Evolutionary conservation across 2,329 filamentous ascomycete genomes (phyloP).

Genomic region (Aspergillus japonicus): DNA sequence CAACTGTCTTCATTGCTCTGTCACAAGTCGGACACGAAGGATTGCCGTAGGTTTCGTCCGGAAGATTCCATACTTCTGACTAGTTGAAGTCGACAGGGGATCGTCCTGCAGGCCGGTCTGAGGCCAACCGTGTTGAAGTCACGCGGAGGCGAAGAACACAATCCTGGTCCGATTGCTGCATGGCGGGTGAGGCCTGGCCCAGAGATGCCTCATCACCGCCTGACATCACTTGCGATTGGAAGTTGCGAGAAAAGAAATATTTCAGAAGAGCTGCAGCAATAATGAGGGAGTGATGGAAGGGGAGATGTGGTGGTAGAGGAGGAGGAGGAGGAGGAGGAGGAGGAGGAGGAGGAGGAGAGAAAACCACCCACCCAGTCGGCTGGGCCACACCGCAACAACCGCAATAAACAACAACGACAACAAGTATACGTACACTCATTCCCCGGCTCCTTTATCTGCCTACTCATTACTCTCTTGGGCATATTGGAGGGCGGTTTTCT

Average conservation of each 20-base stretch:
- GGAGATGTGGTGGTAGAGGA: not conserved
- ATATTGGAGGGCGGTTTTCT: not conserved
- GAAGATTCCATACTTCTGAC: not conserved
- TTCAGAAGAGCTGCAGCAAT: not conserved
- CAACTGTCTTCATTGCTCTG: too few relatives aligned
- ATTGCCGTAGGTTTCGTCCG: too few relatives aligned
- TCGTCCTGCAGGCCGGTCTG: not conserved
- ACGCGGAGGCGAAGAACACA: slow-evolving; percentile 5
- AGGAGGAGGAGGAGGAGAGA: not conserved
- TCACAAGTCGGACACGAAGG: too few relatives aligned
- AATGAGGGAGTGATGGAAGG: not conserved
- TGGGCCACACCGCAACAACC: slow-evolving; percentile 7
- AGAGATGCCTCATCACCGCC: slow-evolving; percentile 9
- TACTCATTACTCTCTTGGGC: not conserved
- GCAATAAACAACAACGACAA: not conserved
- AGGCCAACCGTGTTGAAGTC: not conserved
- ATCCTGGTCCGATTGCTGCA: slow-evolving; percentile 21
- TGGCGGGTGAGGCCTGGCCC: slow-evolving; percentile 21
- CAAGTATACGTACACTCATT: not conserved
- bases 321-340: not conserved
- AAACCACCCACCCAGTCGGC: slow-evolving; percentile 1
- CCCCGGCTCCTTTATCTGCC: not conserved
- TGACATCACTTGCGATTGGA: slow-evolving; percentile 15
- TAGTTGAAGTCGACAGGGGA: slow-evolving; percentile 1
- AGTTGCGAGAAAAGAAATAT: not conserved